Evolutionary conservation across 805 yeast species (phyloP), one percentile per base, ranked within the genome.

Genomic region (Wickerhamiella qilinensis): DNA sequence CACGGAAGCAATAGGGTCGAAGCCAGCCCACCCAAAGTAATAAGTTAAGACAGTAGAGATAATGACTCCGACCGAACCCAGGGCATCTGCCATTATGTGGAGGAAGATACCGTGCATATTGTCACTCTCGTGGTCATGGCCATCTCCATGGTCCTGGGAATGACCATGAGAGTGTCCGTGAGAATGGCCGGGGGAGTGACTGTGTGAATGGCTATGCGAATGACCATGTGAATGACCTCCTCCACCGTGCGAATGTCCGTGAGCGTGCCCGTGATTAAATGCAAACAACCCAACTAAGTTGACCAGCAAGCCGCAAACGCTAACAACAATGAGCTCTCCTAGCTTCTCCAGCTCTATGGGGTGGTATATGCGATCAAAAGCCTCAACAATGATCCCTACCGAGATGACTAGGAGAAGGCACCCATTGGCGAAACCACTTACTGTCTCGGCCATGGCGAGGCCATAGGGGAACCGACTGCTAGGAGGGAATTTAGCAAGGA

Each of bases 11-110:
- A 91, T 58, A 1, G 99, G 96, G 53, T 91, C 99, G 53, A 88
- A 78, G 1, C 94, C 77, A 39, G 75, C 70, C 73, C 81, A 71
- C 15, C 73, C 72, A 55, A 80, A 77, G 25, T 74, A 50, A 42
- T 76, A 73, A 7, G 88, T 80, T 30, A 91, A 59, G 4, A 84
- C 39, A 0, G 98, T 88, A 0, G 96, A 85, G 1, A 84, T 57
- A n/a, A 91, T 86, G 15, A 93, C 99, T 5, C 97, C 97, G 0
- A 86, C 93, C 0, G 97, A 88, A 0, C 99, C 99, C 30, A 91
- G 62, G 0, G 97, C 86, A 51, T 91, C 99, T 0, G 99, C 99
- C 33, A 91, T 55, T 22, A 91, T 81, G 50, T 91, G 99, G 33
- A 91, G 62, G 51, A 91, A 91, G 4, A 91, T 83, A 12, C 99